These are phyloP conservation scores for Vanrija sp. DNA, from an alignment of 1,284 basidiomycete genomes.

Conservation along the genomic window DNA sequence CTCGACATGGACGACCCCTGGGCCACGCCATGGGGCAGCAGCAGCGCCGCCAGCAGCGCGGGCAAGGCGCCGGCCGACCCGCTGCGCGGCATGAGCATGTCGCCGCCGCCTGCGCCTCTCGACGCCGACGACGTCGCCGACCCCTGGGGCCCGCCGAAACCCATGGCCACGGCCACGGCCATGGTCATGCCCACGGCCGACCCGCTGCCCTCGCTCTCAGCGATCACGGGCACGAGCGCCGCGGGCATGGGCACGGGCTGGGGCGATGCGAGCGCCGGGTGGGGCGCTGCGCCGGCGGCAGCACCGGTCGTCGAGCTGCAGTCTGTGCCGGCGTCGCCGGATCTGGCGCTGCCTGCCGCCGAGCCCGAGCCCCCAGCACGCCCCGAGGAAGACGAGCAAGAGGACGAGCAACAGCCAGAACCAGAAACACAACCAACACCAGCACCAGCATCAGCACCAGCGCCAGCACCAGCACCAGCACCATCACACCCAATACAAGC, in stretches of 20 bases:
- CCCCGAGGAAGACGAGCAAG: background rate
- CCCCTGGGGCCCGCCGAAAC: slow-evolving; percentile 11
- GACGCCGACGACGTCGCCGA: slow-evolving; percentile 7
- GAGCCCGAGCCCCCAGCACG: background rate
- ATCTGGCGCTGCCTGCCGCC: too few relatives aligned
- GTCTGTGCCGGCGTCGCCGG: background rate
- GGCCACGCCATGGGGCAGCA: slow-evolving; percentile 14
- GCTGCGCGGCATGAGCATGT: slow-evolving; percentile 6
- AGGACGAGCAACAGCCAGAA: background rate
- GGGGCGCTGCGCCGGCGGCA: background rate
- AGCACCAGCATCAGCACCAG: background rate
- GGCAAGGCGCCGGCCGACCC: background rate
- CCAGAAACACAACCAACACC: background rate
- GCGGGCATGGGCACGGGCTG: too few relatives aligned
- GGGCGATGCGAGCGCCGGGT: too few relatives aligned
- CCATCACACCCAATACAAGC: background rate
- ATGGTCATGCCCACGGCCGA: too few relatives aligned
- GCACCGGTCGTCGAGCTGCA: background rate
- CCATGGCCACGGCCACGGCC: slow-evolving; percentile 2
- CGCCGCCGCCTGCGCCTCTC: slow-evolving; percentile 7
- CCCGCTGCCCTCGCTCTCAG: background rate
- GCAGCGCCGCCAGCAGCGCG: background rate
- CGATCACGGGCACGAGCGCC: too few relatives aligned
- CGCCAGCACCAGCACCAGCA: background rate
- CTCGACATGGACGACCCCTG: slow-evolving; percentile 18